phyloP scores from a whole-genome alignment of 2,329 filamentous ascomycete species.

The Hypoxylon sp. region DNA sequence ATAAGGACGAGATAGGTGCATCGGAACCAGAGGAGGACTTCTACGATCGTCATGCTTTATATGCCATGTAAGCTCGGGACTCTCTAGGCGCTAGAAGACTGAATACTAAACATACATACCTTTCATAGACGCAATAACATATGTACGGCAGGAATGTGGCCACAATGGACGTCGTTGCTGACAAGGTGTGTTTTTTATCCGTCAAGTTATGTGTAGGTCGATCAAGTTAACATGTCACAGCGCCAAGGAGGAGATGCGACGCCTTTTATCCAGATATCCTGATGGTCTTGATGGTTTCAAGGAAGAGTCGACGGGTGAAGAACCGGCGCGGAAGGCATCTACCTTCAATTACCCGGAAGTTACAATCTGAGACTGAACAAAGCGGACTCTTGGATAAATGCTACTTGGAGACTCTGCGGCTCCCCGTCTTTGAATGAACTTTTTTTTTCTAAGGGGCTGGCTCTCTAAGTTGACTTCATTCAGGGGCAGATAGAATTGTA shows the following conservation, averaged over 20 bases:
- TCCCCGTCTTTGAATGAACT: no score
- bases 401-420: neutral
- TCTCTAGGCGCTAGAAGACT: neutral
- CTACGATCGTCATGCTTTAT: conserved; percentile 50
- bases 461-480: neutral
- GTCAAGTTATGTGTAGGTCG: neutral
- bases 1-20: conserved; percentile 39
- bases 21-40: conserved; percentile 51
- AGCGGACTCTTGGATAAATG: neutral
- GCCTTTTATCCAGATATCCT: conserved; percentile 35
- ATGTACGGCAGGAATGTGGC: conserved; percentile 33
- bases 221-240: conserved; percentile 14
- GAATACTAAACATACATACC: conserved; percentile 5
- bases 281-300: conserved; percentile 33
- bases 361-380: neutral
- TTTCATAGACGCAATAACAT: conserved; percentile 30
- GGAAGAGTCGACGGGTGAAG: neutral
- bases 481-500: no score
- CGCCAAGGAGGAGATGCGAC: conserved; percentile 35
- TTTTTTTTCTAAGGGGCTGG: no score
- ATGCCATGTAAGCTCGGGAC: conserved; percentile 42
- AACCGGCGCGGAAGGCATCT: neutral
- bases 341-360: neutral
- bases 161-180: conserved; percentile 30
- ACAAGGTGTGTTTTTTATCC: conserved; percentile 19